Percentiles rank a stretch among this genome's conserved stretches.
Conservation (phyloP, 345 rosid genomes). For the Moricandia moricandioides region DNA sequence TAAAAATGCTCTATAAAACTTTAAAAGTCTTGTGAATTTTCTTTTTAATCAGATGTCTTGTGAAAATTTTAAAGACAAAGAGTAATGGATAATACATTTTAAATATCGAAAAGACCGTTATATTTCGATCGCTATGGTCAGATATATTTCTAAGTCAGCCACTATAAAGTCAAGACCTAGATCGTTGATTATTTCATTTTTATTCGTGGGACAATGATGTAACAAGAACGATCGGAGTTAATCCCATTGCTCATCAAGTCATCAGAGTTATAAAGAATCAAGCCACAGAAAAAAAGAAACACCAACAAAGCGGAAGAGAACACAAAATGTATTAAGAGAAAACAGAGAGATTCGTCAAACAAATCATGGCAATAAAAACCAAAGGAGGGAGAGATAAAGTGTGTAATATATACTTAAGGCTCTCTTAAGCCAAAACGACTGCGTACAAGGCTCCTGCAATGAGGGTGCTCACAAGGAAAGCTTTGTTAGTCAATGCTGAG, state of each 20-base stretch:
- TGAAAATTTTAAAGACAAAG: not conserved
- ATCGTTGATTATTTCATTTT: not conserved
- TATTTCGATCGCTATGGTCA: not conserved
- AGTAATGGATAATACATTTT: not conserved
- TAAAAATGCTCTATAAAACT: not conserved
- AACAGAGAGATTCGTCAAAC: slow-evolving; percentile 16
- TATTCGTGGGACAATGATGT: not conserved
- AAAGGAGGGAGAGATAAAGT: not conserved
- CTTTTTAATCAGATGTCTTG: slow-evolving; percentile 4
- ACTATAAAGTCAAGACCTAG: not conserved
- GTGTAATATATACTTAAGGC: not conserved
- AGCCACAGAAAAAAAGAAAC: not conserved
- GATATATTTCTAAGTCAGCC: not conserved
- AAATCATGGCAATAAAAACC: not conserved
- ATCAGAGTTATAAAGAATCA: slow-evolving; percentile 2
- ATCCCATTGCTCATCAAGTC: not conserved
- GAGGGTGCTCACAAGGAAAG: slow-evolving; percentile 49
- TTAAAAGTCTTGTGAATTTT: not conserved
- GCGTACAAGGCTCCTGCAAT: slow-evolving; percentile 54
- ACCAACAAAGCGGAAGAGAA: slow-evolving; percentile 1
- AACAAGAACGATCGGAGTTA: not conserved
- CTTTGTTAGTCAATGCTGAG: slow-evolving; percentile 40
- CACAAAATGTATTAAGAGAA: slow-evolving; percentile 7
- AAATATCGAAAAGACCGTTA: not conserved
- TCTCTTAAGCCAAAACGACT: slow-evolving; percentile 50